Base-by-base conservation (phyloP, 495 filamentous ascomycete genomes). In the Neurospora sp. region DNA sequence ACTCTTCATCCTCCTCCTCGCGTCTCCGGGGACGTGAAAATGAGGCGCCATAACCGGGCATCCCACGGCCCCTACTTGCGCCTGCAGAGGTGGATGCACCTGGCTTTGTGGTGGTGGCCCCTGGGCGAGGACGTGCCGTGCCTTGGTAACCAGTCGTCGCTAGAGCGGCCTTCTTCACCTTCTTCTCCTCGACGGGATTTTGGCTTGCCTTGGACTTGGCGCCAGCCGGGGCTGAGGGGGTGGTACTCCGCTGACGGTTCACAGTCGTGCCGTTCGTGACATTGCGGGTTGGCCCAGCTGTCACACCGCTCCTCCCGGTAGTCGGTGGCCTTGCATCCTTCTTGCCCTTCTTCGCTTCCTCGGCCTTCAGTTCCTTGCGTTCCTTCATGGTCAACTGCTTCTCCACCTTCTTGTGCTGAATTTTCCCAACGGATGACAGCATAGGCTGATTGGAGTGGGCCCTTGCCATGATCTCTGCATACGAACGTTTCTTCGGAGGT, bases 391-490 rank as follows among this genome's bases (percentile, higher is more conserved):
- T 82, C 9, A 79, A 69, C 3, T 73, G 72, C 68, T 81, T 84
- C 75, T 86, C 85, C 3, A 86, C 81, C n/a, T 82, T 74, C 78
- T 87, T 88, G 75, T 89, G 87, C 72, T 87, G 85, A 59, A 89
- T 89, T 78, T 84, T 84, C 27, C 86, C 87, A 8, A 87, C 80
- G 39, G 83, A 80, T 20, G 81, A 82, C 76, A 84, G 81, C 9
- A 76, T 78, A 44, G 78, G 81, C 73, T 90, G 81, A 48, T 83
- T 85, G 53, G 84, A 86, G 77, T 89, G 85, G 9, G 88, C 91
- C 72, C 88, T 84, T 22, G 87, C 88, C 84, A 94, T 87, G 72
- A 93, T 91, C 74, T 91, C 90, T 61, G 86, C 85, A 76, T 84
- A 94, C 1, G 89, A 90, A 1, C 89, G 85, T 74, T 90, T 91